Evolutionary conservation across 2,329 filamentous ascomycete genomes (phyloP), one percentile per base, ranked within the genome.

Genomic region (Ophioceras dolichostomum): DNA sequence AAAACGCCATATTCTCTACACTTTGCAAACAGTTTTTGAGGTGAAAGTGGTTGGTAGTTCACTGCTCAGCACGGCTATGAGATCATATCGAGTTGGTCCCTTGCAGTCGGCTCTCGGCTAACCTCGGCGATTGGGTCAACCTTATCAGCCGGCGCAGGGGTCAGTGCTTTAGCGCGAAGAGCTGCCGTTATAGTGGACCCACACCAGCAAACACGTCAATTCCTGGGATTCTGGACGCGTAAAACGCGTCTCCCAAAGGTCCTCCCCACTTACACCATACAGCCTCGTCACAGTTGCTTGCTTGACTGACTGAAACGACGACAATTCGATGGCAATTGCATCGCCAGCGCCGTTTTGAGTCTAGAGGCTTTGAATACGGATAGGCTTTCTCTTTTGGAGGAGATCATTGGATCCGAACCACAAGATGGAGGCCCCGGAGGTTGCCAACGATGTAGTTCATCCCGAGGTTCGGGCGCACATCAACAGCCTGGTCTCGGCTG

Each of bases 401-500:
- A n/a, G n/a, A n/a, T n/a, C n/a, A n/a, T n/a, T n/a, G n/a, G n/a
- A n/a, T n/a, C n/a, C n/a, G n/a, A n/a, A n/a, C n/a, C n/a, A n/a
- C 47, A 61, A 45, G 13, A 79, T 79, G 75, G 73, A 78, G 56
- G 50, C 63, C 41, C 56, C 54, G 45, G 70, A 74, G 36, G 64
- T 57, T 40, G 55, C 57, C 39, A 62, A 58, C 46, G 75, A 78
- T 53, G 68, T 81, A 41, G 83, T 96, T 39, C 87, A 96, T 56
- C 85, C 87, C 30, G 85, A 94, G 64, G 86, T 95, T 51, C 81
- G 88, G 54, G 87, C 88, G 20, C 85, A 95, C 61, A 79, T 98
- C 53, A 89, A 84, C 62, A 94, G 85, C 63, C 77, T 98, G 22
- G 83, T 94, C 45, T 89, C 88, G 53, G 91, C 91, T 43, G 88